Percentiles rank a stretch among this genome's conserved stretches.
These are phyloP conservation scores for Phytophthora boehmeriae DNA, from an alignment of 352 stramenopile genomes.

Conservation along the genomic window DNA sequence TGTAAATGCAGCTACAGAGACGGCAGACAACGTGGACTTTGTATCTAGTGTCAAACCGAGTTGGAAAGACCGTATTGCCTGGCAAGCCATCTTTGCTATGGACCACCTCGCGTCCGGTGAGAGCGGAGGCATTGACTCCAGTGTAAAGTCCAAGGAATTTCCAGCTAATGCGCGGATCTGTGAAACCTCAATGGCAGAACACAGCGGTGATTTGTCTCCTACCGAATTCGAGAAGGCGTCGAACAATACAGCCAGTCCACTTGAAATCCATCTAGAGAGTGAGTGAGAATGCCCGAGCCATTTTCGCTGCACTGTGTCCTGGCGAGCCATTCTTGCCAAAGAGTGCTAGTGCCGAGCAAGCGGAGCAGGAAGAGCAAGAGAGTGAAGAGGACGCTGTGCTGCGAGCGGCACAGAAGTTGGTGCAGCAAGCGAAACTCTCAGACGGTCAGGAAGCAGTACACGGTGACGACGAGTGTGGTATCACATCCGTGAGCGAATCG, in stretches of 20 bases:
- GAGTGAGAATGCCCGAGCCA: constrained; percentile 59
- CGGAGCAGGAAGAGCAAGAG: constrained; percentile 61
- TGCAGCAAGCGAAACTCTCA: constrained; percentile 11
- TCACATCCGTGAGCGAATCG: neutral
- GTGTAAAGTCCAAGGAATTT: constrained; percentile 31
- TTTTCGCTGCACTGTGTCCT: constrained; percentile 69
- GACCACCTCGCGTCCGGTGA: constrained; percentile 42
- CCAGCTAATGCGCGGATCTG: constrained; percentile 55
- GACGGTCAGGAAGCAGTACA: neutral
- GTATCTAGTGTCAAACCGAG: neutral
- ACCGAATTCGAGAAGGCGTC: constrained; percentile 1
- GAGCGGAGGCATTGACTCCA: constrained; percentile 6
- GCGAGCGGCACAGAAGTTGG: constrained; percentile 60
- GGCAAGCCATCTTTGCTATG: constrained; percentile 69
- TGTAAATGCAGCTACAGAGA: neutral
- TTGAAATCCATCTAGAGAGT: constrained; percentile 72
- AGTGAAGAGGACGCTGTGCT: constrained; percentile 68
- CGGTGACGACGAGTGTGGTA: neutral
- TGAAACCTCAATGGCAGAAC: constrained; percentile 38
- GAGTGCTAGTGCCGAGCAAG: constrained; percentile 60
- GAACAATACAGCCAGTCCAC: constrained; percentile 25
- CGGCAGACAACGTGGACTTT: constrained; percentile 1
- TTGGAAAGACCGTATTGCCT: constrained; percentile 47
- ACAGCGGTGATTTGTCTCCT: neutral
- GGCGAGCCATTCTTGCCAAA: constrained; percentile 67